Evolutionary conservation across 306 rosid species (phyloP).

Genomic region (Gillenia trifoliata): DNA sequence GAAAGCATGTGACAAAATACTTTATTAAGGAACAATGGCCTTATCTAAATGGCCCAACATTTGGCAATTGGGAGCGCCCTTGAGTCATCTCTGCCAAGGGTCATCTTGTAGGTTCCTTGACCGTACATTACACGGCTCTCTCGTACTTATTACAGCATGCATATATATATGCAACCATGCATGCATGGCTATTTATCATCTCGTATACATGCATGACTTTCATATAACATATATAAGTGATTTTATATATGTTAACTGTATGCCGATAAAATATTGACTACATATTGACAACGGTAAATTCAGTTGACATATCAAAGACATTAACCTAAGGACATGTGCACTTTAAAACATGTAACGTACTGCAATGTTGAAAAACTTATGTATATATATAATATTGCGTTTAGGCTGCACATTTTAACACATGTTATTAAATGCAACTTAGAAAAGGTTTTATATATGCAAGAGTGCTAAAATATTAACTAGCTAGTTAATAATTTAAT

Average conservation of each 20-base stretch:
- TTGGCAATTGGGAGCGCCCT: constrained; percentile 23
- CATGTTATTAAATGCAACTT: background rate
- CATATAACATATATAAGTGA: background rate
- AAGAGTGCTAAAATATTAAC: too few species aligned
- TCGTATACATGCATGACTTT: background rate
- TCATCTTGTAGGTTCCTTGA: constrained; percentile 24
- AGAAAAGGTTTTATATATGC: background rate
- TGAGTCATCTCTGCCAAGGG: constrained; percentile 11
- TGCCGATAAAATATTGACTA: too few species aligned
- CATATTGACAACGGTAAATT: too few species aligned
- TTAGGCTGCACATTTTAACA: too few species aligned
- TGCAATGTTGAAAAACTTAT: background rate
- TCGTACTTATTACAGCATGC: constrained; percentile 6
- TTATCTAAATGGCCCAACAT: constrained; percentile 17
- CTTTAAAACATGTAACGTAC: too few species aligned
- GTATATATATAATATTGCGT: too few species aligned
- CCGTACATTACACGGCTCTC: constrained; percentile 24
- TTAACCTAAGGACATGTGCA: background rate
- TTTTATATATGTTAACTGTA: too few species aligned
- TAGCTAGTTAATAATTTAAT: too few species aligned
- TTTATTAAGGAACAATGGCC: background rate
- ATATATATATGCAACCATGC: background rate
- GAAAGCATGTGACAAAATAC: background rate
- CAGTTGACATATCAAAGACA: too few species aligned
- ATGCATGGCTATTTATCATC: background rate